Conservation (phyloP, 1,284 basidiomycete species). For the Trichosporon coremiiforme region DNA sequence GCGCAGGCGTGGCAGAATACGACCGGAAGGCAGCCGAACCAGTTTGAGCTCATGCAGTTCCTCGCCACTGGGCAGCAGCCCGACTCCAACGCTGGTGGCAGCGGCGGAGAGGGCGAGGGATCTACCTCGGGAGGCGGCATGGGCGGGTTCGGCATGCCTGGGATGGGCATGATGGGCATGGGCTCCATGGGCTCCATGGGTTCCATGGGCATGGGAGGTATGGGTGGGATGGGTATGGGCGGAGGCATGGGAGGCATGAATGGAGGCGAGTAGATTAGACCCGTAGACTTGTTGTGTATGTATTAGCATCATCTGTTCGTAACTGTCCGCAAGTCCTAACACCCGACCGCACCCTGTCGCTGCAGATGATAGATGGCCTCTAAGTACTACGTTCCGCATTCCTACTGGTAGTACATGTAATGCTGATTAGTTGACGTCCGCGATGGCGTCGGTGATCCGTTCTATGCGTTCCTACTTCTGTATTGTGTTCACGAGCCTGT, state of each 20-base stretch:
- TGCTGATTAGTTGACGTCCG: neutral
- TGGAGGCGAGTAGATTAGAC: neutral
- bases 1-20: constrained; percentile 44
- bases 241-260: neutral
- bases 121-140: neutral
- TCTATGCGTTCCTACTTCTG: constrained; percentile 45
- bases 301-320: constrained; percentile 12
- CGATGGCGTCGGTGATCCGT: neutral
- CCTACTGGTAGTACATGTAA: constrained; percentile 8
- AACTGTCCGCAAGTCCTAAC: no score
- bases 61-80: constrained; percentile 34
- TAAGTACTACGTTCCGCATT: constrained; percentile 4
- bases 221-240: neutral
- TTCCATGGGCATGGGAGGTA: constrained; percentile 22
- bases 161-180: neutral
- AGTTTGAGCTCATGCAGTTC: constrained; percentile 51
- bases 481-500: constrained; percentile 56
- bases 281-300: constrained; percentile 18
- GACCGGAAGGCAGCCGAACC: constrained; percentile 45
- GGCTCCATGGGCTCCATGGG: neutral
- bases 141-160: neutral
- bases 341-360: no score
- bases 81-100: constrained; percentile 12
- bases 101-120: neutral
- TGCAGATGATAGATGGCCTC: neutral